phyloP scores from a whole-genome alignment of 495 filamentous ascomycete species.

The Penicillium alfredii region DNA sequence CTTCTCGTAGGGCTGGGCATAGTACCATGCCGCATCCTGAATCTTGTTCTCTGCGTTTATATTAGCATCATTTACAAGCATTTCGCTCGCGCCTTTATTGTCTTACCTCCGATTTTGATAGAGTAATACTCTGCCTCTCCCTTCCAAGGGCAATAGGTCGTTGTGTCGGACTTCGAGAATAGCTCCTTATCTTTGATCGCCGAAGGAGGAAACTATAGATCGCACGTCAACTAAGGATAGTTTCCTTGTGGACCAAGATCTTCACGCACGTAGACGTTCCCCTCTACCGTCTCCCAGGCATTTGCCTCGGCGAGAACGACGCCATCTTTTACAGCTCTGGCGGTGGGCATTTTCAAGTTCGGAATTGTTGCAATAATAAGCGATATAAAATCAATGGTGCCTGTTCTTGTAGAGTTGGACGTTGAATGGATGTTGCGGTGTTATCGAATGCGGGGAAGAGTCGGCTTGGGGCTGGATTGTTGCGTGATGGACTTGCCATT shows the following conservation, averaged over 20 bases:
- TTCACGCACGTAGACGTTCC: slow-evolving; percentile 60
- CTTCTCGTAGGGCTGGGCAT: slow-evolving; percentile 52
- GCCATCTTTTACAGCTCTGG: slow-evolving; percentile 53
- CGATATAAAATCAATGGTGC: no score
- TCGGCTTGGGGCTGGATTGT: no score
- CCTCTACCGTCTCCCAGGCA: slow-evolving; percentile 60
- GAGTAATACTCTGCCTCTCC: slow-evolving; percentile 64
- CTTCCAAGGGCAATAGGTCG: slow-evolving; percentile 62
- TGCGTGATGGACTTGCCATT: no score
- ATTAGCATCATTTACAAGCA: not conserved
- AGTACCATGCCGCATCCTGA: slow-evolving; percentile 64
- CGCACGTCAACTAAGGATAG: slow-evolving; percentile 3
- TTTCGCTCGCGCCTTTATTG: no score
- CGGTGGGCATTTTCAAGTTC: slow-evolving; percentile 47
- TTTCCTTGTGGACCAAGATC: not conserved
- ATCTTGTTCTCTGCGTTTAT: slow-evolving; percentile 42
- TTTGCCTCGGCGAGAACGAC: slow-evolving; percentile 55
- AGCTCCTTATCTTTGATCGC: slow-evolving; percentile 38
- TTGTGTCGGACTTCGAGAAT: slow-evolving; percentile 43
- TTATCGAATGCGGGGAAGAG: no score
- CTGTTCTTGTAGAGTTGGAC: no score
- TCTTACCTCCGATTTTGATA: slow-evolving; percentile 50
- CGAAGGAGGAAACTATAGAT: slow-evolving; percentile 30
- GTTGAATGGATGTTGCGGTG: no score
- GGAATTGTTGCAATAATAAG: no score